Conservation (phyloP, 805 yeast genomes). For the Candida sphagnicola region DNA sequence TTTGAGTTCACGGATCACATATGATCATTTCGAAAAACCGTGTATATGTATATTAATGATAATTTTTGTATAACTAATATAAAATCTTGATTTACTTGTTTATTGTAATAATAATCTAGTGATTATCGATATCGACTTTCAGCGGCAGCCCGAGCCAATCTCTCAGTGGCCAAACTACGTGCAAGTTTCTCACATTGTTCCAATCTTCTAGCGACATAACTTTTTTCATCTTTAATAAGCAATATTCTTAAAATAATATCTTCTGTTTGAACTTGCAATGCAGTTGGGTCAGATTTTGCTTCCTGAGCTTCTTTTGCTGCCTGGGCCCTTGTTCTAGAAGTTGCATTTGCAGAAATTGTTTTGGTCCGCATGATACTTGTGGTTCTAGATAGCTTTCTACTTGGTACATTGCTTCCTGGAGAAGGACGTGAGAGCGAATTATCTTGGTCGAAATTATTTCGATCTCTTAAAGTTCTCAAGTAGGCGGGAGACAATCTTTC, state of each 20-base stretch:
- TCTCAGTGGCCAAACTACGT: slow-evolving; percentile 51
- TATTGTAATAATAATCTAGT: neutral
- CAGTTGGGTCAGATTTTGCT: slow-evolving; percentile 39
- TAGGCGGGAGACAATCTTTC: slow-evolving; percentile 56
- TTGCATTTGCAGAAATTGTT: slow-evolving; percentile 71
- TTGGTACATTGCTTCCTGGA: neutral
- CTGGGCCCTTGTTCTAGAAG: slow-evolving; percentile 49
- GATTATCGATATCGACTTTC: slow-evolving; percentile 27
- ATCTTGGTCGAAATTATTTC: slow-evolving; percentile 38
- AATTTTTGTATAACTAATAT: too few species aligned
- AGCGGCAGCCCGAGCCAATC: slow-evolving; percentile 45
- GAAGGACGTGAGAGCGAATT: neutral
- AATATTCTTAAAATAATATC: slow-evolving; percentile 71
- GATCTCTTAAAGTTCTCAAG: slow-evolving; percentile 44
- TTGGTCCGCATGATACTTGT: slow-evolving; percentile 56
- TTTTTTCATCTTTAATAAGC: slow-evolving; percentile 58
- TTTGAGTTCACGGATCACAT: too few species aligned
- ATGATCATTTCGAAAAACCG: too few species aligned
- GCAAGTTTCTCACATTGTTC: slow-evolving; percentile 60
- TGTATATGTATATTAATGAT: neutral
- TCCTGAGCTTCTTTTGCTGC: slow-evolving; percentile 42
- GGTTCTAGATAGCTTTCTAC: slow-evolving; percentile 19
- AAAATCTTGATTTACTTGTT: neutral
- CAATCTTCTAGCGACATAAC: slow-evolving; percentile 55
- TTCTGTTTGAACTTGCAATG: slow-evolving; percentile 47